phyloP scores from a whole-genome alignment of 176 grass and related monocot species.

The Calamus simplicifolius region DNA sequence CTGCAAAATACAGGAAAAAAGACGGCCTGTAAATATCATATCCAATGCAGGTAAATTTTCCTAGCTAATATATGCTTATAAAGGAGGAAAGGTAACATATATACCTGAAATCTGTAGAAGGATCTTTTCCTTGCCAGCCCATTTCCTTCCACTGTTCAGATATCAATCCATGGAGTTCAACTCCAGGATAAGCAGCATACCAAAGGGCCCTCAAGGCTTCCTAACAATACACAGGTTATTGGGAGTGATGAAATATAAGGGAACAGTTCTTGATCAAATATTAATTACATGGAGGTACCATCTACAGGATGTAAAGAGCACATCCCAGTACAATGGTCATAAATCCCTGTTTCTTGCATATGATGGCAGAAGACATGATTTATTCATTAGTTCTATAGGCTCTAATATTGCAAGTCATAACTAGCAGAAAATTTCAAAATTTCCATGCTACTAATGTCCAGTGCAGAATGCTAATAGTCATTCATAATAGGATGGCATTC shows the following conservation, averaged over 20 bases:
- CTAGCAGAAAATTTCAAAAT: no score
- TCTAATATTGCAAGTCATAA: no score
- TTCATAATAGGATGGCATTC: no score
- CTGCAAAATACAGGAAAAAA: constrained; percentile 38
- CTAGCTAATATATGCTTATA: no score
- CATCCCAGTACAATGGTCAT: no score
- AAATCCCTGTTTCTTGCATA: no score
- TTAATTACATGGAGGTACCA: not conserved
- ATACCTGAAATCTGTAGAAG: constrained; percentile 98
- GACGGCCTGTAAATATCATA: constrained; percentile 9
- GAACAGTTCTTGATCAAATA: constrained; percentile 10
- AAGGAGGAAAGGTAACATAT: not conserved
- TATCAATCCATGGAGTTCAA: constrained; percentile 60
- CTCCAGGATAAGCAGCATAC: constrained; percentile 73
- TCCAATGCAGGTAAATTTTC: not conserved
- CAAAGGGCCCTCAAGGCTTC: constrained; percentile 75
- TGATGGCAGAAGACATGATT: no score
- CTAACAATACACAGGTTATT: constrained; percentile 33
- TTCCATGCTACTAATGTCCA: no score
- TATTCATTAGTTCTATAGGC: no score
- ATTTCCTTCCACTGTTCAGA: constrained; percentile 99
- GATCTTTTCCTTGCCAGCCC: constrained; percentile 99
- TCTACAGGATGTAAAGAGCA: not conserved
- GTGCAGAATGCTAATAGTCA: no score
- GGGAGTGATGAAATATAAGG: constrained; percentile 10